phyloP scores from a whole-genome alignment of 2,329 filamentous ascomycete species.

The Fusarium sp. region DNA sequence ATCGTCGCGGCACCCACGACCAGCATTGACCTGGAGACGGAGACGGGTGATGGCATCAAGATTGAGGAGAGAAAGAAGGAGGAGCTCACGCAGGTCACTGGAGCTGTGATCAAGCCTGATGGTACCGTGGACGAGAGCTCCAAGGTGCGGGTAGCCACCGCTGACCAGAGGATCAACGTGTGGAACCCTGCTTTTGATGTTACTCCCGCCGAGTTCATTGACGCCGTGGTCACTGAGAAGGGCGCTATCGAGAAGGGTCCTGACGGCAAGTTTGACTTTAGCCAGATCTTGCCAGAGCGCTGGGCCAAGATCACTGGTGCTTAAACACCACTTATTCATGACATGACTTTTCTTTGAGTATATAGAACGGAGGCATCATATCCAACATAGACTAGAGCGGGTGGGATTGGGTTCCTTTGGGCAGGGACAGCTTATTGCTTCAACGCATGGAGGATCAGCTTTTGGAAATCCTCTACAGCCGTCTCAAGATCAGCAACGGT shows the following conservation, averaged over 20 bases:
- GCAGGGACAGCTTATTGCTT: slow-evolving; percentile 41
- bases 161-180: slow-evolving; percentile 80
- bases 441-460: slow-evolving; percentile 70
- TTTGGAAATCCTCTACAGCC: slow-evolving; percentile 84
- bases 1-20: slow-evolving; percentile 95
- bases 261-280: slow-evolving; percentile 77
- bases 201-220: slow-evolving; percentile 88
- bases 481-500: slow-evolving; percentile 80
- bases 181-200: slow-evolving; percentile 99
- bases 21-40: slow-evolving; percentile 88
- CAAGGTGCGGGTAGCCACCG: slow-evolving; percentile 82
- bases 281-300: slow-evolving; percentile 66
- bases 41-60: slow-evolving; percentile 81
- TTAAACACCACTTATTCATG: slow-evolving; percentile 17
- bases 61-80: slow-evolving; percentile 88
- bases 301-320: slow-evolving; percentile 56
- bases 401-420: slow-evolving; percentile 14
- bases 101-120: slow-evolving; percentile 75
- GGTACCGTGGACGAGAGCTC: slow-evolving; percentile 72
- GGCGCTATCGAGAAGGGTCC: slow-evolving; percentile 84
- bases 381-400: slow-evolving; percentile 40
- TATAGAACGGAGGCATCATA: slow-evolving; percentile 20
- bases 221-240: slow-evolving; percentile 93
- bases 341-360: slow-evolving; percentile 8
- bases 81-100: slow-evolving; percentile 88